A percentile compares a stretch with the other conserved stretches of the same genome.
Conservation (phyloP, 805 yeast genomes). For the Sungouiozyma ichnusensis region DNA sequence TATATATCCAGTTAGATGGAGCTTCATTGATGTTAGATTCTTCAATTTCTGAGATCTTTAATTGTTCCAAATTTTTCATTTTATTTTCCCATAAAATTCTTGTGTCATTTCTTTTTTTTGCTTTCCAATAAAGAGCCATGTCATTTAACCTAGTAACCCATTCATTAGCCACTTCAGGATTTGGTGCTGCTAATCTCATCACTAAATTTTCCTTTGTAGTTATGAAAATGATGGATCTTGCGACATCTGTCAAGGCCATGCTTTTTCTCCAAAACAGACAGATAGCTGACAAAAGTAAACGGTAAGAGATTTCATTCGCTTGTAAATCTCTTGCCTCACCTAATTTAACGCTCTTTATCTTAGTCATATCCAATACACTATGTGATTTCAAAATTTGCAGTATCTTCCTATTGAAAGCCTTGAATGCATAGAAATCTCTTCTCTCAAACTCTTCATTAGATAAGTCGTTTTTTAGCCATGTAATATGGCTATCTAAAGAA, state of each 20-base stretch:
- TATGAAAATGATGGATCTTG: slow-evolving; percentile 46
- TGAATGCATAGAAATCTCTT: slow-evolving; percentile 49
- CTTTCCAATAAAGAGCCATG: slow-evolving; percentile 50
- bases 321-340: slow-evolving; percentile 23
- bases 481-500: slow-evolving; percentile 40
- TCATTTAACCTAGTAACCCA: slow-evolving; percentile 52
- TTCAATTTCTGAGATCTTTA: slow-evolving; percentile 43
- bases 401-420: slow-evolving; percentile 54
- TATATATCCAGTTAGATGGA: slow-evolving; percentile 43
- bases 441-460: slow-evolving; percentile 33
- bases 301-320: slow-evolving; percentile 21
- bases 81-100: slow-evolving; percentile 30
- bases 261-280: slow-evolving; percentile 12
- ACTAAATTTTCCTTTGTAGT: slow-evolving; percentile 35
- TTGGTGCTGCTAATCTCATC: slow-evolving; percentile 48
- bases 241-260: slow-evolving; percentile 17
- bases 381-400: slow-evolving; percentile 46
- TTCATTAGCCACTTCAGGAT: slow-evolving; percentile 37
- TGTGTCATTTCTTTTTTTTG: slow-evolving; percentile 34
- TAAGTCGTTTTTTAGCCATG: slow-evolving; percentile 44
- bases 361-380: slow-evolving; percentile 50
- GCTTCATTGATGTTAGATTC: slow-evolving; percentile 44
- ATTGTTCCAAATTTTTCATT: slow-evolving; percentile 34
- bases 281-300: slow-evolving; percentile 13
- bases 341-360: slow-evolving; percentile 33